phyloP scores from a whole-genome alignment of 441 rosid genomes.

The Manihot esculenta region DNA sequence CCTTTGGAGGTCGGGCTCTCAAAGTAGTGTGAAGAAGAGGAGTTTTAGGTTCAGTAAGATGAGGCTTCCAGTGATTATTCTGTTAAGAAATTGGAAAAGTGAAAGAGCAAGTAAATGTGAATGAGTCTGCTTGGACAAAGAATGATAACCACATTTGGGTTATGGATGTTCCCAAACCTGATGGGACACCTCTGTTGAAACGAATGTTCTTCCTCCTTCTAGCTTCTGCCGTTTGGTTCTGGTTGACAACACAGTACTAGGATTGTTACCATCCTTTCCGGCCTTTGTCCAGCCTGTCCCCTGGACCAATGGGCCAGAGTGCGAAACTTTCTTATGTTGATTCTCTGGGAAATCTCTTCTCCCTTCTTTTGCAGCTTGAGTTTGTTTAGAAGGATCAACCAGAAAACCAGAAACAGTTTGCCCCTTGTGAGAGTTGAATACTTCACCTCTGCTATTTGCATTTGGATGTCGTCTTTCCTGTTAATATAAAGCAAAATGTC shows the following conservation, averaged over 20 bases:
- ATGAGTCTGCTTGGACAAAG: too few species aligned
- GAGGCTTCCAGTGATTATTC: too few species aligned
- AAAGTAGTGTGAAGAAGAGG: too few species aligned
- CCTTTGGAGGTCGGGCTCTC: too few species aligned
- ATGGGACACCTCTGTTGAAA: too few species aligned
- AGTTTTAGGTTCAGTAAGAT: too few species aligned
- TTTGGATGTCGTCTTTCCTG: constrained; percentile 50
- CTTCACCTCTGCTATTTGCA: constrained; percentile 46
- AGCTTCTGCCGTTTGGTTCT: too few species aligned
- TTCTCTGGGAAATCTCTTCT: constrained; percentile 43
- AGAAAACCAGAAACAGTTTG: constrained; percentile 47
- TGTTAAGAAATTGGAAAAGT: too few species aligned
- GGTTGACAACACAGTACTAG: constrained; percentile 29
- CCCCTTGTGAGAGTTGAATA: constrained; percentile 38
- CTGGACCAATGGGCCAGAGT: constrained; percentile 73
- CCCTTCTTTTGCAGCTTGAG: constrained; percentile 39
- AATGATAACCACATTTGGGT: too few species aligned
- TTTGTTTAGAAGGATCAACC: constrained; percentile 39
- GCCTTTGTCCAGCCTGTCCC: constrained; percentile 40
- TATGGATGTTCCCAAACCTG: too few species aligned
- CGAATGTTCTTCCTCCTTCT: too few species aligned
- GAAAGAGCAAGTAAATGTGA: too few species aligned
- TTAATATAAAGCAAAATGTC: constrained; percentile 25
- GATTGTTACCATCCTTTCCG: constrained; percentile 45
- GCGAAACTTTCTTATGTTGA: constrained; percentile 48